These are phyloP conservation scores for Phytophthora podocarpi DNA, from an alignment of 352 stramenopile genomes.

Conservation along the genomic window DNA sequence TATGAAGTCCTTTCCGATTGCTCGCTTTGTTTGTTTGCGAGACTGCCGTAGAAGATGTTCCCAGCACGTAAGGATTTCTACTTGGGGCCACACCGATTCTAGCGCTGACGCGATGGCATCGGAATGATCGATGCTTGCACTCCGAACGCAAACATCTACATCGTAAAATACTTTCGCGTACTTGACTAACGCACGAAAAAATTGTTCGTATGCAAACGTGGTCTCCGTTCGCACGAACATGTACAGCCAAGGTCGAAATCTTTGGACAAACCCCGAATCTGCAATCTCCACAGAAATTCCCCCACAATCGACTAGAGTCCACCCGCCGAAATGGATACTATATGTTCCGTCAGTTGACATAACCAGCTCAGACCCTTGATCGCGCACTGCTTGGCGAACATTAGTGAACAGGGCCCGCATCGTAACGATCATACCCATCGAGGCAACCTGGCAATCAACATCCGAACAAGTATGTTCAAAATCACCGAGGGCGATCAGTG, in stretches of 20 bases:
- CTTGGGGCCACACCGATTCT: background rate
- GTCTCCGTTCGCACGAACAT: conserved; percentile 16
- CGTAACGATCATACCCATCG: conserved; percentile 1
- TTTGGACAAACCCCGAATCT: background rate
- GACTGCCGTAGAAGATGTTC: conserved; percentile 4
- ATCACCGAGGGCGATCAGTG: background rate
- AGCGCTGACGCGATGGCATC: conserved; percentile 14
- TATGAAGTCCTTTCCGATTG: too few species aligned
- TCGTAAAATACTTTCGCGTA: conserved; percentile 7
- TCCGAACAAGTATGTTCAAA: conserved; percentile 9
- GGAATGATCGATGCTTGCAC: conserved; percentile 13
- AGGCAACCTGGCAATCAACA: background rate
- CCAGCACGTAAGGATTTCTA: conserved; percentile 14
- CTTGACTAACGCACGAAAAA: conserved; percentile 5
- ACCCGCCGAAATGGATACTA: conserved; percentile 5
- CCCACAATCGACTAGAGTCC: conserved; percentile 2
- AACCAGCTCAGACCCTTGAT: background rate
- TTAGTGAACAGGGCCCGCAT: background rate
- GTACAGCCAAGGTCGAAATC: conserved; percentile 10
- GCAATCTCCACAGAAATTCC: conserved; percentile 1
- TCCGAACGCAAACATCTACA: background rate
- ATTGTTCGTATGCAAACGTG: background rate
- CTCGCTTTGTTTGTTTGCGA: conserved; percentile 3
- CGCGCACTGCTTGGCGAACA: background rate
- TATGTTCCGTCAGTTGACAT: conserved; percentile 14